Conservation (phyloP, 768 basidiomycete genomes). For the Tulasnella sp. region DNA sequence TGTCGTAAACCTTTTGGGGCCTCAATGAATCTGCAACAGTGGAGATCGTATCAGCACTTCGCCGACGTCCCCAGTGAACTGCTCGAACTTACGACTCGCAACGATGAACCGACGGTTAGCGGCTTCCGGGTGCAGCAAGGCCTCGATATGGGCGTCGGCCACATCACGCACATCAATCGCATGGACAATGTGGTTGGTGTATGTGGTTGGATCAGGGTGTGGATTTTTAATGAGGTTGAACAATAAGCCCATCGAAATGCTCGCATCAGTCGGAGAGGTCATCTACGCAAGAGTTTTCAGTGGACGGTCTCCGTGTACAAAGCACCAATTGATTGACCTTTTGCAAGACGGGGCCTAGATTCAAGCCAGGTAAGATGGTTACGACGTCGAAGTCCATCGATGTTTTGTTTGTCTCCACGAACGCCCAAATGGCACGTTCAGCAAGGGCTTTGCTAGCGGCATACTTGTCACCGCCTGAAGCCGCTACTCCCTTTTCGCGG, state of each 20-base stretch:
- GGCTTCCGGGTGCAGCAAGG: constrained; percentile 22
- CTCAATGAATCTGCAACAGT: too few species aligned
- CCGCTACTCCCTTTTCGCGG: constrained; percentile 25
- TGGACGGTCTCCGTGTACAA: background rate
- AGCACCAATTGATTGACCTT: background rate
- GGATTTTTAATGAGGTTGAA: background rate
- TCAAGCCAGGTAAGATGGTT: constrained; percentile 26
- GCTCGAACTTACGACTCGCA: constrained; percentile 5
- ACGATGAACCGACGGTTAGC: constrained; percentile 23
- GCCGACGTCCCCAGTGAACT: background rate
- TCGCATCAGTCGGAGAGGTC: background rate
- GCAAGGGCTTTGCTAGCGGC: constrained; percentile 23
- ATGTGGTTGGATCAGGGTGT: background rate
- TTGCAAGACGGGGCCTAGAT: constrained; percentile 11
- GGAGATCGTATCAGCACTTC: background rate
- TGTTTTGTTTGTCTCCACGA: constrained; percentile 19
- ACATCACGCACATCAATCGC: constrained; percentile 31
- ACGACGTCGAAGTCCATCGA: constrained; percentile 23
- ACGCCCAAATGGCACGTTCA: constrained; percentile 19
- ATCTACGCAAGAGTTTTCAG: background rate
- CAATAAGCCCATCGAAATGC: background rate
- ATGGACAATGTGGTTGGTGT: background rate
- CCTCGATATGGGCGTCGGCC: constrained; percentile 25
- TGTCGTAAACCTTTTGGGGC: too few species aligned
- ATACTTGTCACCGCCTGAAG: constrained; percentile 24